Conservation (phyloP, 2,329 filamentous ascomycete genomes). For the Verticillium nubilum region DNA sequence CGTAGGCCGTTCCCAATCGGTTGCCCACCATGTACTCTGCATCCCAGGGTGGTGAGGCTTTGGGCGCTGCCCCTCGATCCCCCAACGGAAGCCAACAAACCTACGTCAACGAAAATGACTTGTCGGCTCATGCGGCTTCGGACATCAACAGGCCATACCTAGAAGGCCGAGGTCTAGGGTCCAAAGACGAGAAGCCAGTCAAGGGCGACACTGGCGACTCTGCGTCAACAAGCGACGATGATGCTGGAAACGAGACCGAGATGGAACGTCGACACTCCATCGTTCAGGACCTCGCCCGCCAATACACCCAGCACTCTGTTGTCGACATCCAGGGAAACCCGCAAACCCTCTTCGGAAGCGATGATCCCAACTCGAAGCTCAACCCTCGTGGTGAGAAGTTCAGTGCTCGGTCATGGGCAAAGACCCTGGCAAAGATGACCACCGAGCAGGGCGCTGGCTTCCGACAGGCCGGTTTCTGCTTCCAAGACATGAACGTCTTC, state of each 20-base stretch:
- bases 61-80: neutral
- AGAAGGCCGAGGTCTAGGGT: neutral
- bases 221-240: conserved; percentile 2
- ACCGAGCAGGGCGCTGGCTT: conserved; percentile 19
- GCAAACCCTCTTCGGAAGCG: conserved; percentile 17
- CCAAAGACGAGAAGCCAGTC: neutral
- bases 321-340: conserved; percentile 16
- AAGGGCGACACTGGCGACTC: conserved; percentile 2
- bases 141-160: neutral
- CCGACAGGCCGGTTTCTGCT: conserved; percentile 28
- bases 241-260: conserved; percentile 10
- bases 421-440: conserved; percentile 17
- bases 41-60: neutral
- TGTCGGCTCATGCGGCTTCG: neutral
- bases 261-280: conserved; percentile 14
- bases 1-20: neutral
- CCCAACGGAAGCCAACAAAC: conserved; percentile 10
- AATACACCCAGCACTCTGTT: conserved; percentile 14
- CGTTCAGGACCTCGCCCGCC: conserved; percentile 15
- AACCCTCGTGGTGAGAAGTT: conserved; percentile 46
- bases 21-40: neutral
- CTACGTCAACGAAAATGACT: conserved; percentile 6
- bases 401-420: conserved; percentile 35
- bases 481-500: conserved; percentile 39
- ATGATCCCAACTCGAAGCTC: conserved; percentile 35